Base-by-base conservation (phyloP, 2,329 filamentous ascomycete genomes). In the Ceratocystiopsis minuta region DNA sequence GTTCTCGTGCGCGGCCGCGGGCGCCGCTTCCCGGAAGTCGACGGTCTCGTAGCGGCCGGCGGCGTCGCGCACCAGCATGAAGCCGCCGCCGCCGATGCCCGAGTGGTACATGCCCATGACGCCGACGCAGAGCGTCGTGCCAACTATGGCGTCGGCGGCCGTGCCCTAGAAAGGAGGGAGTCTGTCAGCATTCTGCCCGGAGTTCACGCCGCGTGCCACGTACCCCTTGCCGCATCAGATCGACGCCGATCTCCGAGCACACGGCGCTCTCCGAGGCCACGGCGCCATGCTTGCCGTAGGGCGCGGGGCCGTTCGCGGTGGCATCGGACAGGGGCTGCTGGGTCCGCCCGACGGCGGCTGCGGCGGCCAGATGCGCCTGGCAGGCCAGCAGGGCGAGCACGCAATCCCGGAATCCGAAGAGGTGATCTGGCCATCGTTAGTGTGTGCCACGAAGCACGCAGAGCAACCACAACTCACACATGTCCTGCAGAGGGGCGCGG, bases 11-110 rank as follows among this genome's bases (percentile, higher is more conserved):
- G 86, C 82, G 0, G 83, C 81, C 0, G 78, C 80, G 1, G 88
- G 88, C 0, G 88, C 88, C 0, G 80, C 75, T 57, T 96, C 88
- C 38, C 88, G 70, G 54, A 93, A 96, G 59, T 96, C 88, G 50
- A 96, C 76, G 45, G 78, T 78, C 54, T 93, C 85, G 54, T 87
- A 92, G 16, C 66, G 65, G n/a, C 85, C 85, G 45, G 83, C 65
- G 15, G 72, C 62, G 32, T 74, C 68, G 38, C 83, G 76, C 6
- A 94, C 72, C 6, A 94, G 66, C 69, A 86, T 81, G 60, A 96
- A 96, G 2, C 88, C 88, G 35, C 88, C 88, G 7, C 88, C 88
- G 16, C 83, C 87, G 45, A 95, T 80, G 15, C 88, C 87, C 35
- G 72, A 73, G 56, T 87, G 81, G 51, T 84, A 82, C 75, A 82